Base-by-base conservation (phyloP, 257 asterid species). In the Capsicum rhomboideum region DNA sequence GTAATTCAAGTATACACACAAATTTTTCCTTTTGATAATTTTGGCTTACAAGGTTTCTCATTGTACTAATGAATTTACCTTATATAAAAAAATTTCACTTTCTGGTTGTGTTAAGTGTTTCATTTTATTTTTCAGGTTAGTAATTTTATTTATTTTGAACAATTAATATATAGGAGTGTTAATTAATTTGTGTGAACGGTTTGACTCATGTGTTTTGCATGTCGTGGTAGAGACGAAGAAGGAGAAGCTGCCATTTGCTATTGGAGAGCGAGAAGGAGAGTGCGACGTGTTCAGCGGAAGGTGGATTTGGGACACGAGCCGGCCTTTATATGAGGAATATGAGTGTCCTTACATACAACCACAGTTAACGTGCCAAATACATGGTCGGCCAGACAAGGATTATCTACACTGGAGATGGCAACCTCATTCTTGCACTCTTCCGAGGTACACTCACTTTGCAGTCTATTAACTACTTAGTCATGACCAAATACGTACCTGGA, bases 321-420 rank as follows among this genome's bases (percentile, higher is more conserved):
- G 91, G 82, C 98, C 98, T 21, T 28, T 91, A 56, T 96, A 96
- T 78, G 94, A 93, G 86, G 99, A 95, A 49, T 74, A 74, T 29
- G 98, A 95, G 54, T 96, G 99, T 42, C 98, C 98, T 18, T 96
- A 93, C 87, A 94, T 96, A 20, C 98, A 91, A 84, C 99, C 97
- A 23, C 99, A 96, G 94, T 88, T 94, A 82, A 92, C 98, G 23
- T 94, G 99, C 64, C 99, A 89, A 78, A 92, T 89, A 56, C 97
- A 90, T 46, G 97, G 99, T 88, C 97, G 98, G 11, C 99, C 97
- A 31, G 99, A 94, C 9, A 92, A 85, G 68, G 93, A 89, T 23
- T 93, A 96, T 55, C 93, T 87, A 69, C 87, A 88, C 2, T 91
- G 98, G 98, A 87, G 97, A 88, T 96, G 99, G 99, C 95, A 94